phyloP scores from a whole-genome alignment of 345 rosid genomes.

The Populus alba region DNA sequence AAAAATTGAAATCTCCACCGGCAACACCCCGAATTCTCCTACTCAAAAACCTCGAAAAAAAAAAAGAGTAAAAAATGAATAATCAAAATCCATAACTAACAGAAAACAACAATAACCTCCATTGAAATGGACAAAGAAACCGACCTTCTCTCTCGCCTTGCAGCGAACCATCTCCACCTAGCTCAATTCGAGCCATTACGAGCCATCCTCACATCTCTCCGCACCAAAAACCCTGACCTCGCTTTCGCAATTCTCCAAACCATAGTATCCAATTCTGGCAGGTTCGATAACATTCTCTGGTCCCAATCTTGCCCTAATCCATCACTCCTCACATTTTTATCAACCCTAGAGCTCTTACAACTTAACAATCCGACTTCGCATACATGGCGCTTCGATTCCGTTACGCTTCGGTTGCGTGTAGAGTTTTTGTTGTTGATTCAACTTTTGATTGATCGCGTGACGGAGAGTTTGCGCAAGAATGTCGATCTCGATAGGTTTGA shows the following conservation, averaged over 20 bases:
- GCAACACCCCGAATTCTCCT: background rate
- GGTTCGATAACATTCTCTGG: conserved; percentile 68
- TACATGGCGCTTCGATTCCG: conserved; percentile 72
- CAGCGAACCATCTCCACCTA: conserved; percentile 82
- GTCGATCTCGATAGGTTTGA: conserved; percentile 36
- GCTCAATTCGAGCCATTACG: conserved; percentile 93
- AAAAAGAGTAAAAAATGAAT: background rate
- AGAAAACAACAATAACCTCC: background rate
- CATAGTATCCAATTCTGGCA: conserved; percentile 68
- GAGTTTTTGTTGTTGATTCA: conserved; percentile 75
- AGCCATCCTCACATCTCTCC: conserved; percentile 72
- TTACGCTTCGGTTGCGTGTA: conserved; percentile 58
- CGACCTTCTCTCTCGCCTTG: conserved; percentile 74
- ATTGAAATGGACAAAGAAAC: conserved; percentile 70
- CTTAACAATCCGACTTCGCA: conserved; percentile 46
- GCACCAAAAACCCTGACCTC: conserved; percentile 61
- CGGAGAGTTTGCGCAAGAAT: conserved; percentile 29
- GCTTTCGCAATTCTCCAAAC: conserved; percentile 69
- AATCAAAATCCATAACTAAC: background rate
- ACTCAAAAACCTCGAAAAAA: background rate
- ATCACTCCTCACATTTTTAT: conserved; percentile 64
- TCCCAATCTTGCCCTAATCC: conserved; percentile 76
- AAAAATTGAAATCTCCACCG: background rate
- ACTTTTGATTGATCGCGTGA: conserved; percentile 51
- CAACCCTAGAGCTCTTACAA: conserved; percentile 68